Conservation (phyloP, 2,329 filamentous ascomycete genomes). For the Lasiodiplodia hormozganensis region DNA sequence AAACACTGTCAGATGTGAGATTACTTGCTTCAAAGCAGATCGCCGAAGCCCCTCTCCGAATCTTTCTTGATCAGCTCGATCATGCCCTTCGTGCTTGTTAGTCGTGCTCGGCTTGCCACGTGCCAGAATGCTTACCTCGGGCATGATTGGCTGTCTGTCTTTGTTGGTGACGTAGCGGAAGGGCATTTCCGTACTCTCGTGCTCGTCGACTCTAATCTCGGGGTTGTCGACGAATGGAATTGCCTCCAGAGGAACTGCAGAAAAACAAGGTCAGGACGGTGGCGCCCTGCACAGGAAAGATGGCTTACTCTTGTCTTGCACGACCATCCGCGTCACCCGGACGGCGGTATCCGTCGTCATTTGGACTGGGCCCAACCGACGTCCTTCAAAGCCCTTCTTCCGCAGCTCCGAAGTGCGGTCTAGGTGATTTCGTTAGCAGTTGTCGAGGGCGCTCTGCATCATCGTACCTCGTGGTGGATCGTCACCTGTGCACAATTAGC, state of each 20-base stretch:
- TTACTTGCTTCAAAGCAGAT: conserved; percentile 67
- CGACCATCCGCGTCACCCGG: conserved; percentile 86
- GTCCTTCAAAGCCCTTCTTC: conserved; percentile 88
- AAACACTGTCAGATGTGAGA: background rate
- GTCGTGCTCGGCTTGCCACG: background rate
- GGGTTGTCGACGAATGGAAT: conserved; percentile 87
- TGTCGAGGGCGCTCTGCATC: background rate
- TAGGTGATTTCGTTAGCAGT: conserved; percentile 48
- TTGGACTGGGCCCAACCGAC: conserved; percentile 87
- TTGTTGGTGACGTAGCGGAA: conserved; percentile 89
- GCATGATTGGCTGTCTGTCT: conserved; percentile 86
- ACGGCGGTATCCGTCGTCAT: conserved; percentile 99
- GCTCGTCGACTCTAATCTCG: conserved; percentile 85
- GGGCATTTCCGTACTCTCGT: conserved; percentile 96
- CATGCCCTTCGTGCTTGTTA: conserved; percentile 74
- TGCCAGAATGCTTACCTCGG: conserved; percentile 66
- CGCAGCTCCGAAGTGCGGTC: conserved; percentile 95
- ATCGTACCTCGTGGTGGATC: conserved; percentile 85
- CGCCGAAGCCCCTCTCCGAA: conserved; percentile 88
- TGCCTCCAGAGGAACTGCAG: conserved; percentile 75
- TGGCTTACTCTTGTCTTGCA: conserved; percentile 78
- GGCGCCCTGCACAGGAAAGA: background rate
- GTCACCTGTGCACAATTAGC: conserved; percentile 68
- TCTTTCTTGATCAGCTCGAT: conserved; percentile 91
- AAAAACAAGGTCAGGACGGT: conserved; percentile 22